phyloP scores from a whole-genome alignment of 169 alveolate species.

The Plasmodium falciparum region DNA sequence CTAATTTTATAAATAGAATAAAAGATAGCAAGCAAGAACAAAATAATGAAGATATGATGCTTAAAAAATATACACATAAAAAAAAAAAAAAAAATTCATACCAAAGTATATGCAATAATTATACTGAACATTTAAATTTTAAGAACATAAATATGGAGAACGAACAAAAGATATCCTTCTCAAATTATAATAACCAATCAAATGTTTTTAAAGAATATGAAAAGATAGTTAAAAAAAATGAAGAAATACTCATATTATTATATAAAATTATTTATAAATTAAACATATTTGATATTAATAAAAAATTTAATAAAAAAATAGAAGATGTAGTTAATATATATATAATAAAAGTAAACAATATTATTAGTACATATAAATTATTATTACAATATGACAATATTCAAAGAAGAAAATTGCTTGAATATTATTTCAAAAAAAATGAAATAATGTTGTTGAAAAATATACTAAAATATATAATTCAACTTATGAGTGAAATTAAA shows the following conservation, averaged over 20 bases:
- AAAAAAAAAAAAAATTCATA: constrained; percentile 9
- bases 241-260: constrained; percentile 20
- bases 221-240: constrained; percentile 6
- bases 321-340: constrained; percentile 7
- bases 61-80: not conserved
- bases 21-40: not conserved
- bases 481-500: constrained; percentile 23
- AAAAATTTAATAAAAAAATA: constrained; percentile 15
- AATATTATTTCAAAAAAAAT: constrained; percentile 11
- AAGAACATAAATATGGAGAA: not conserved
- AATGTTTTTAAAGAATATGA: constrained; percentile 5
- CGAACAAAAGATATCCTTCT: not conserved
- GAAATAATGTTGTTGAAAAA: constrained; percentile 11
- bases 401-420: not conserved
- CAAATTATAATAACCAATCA: not conserved
- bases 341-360: constrained; percentile 14
- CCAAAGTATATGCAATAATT: not conserved
- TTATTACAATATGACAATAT: constrained; percentile 4
- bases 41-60: not conserved
- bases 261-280: constrained; percentile 16
- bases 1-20: constrained; percentile 15
- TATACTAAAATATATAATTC: constrained; percentile 18
- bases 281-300: not conserved
- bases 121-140: not conserved
- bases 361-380: constrained; percentile 7